These are phyloP conservation scores for Torulaspora gathmanii DNA, from an alignment of 805 yeast genomes.

Conservation along the genomic window DNA sequence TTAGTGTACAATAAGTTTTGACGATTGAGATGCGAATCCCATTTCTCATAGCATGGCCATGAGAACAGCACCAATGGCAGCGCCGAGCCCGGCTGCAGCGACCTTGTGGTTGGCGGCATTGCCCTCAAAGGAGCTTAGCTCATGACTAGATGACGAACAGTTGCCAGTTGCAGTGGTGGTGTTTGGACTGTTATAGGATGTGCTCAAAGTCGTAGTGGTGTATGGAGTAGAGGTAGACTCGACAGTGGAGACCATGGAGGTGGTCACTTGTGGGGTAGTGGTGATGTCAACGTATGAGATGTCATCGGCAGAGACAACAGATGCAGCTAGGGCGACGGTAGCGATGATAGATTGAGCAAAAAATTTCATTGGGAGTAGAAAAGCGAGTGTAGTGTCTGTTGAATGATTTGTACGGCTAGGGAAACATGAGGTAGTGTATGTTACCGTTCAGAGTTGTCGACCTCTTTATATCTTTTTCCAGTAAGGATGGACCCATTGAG, in stretches of 20 bases:
- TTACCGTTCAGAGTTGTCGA: too few relatives aligned
- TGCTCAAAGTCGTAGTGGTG: conserved; percentile 32
- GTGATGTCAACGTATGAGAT: conserved; percentile 46
- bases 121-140: conserved; percentile 8
- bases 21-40: background rate
- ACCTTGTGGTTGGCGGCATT: conserved; percentile 8
- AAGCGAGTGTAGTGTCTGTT: background rate
- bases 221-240: conserved; percentile 39
- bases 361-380: conserved; percentile 11
- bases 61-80: conserved; percentile 12
- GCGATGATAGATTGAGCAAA: conserved; percentile 13
- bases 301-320: conserved; percentile 24
- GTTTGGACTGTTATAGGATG: conserved; percentile 5
- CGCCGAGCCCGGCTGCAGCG: conserved; percentile 13
- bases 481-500: background rate
- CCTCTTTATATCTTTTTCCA: conserved; percentile 3
- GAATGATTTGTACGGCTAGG: too few relatives aligned
- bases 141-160: conserved; percentile 6
- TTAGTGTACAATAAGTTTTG: conserved; percentile 2
- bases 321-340: conserved; percentile 1
- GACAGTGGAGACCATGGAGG: conserved; percentile 43
- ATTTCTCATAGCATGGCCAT: conserved; percentile 9
- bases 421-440: too few relatives aligned
- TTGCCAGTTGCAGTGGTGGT: conserved; percentile 7
- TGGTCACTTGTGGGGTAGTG: conserved; percentile 46